Base-by-base conservation (phyloP, 140 eudicot species). In the Oenanthe javanica region DNA sequence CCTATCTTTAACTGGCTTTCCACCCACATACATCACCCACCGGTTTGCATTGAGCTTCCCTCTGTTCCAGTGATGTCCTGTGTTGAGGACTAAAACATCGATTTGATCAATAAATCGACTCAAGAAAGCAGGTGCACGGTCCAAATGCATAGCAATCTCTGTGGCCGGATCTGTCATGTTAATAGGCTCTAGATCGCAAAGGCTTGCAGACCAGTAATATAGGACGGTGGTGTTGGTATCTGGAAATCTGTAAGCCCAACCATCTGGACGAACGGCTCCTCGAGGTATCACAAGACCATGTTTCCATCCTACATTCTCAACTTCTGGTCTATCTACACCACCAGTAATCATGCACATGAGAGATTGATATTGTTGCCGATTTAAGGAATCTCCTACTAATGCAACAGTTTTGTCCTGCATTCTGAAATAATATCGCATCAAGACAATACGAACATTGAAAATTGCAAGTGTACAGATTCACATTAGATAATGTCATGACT, bases 31-130 rank as follows among this genome's bases (percentile, higher is more conserved):
- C 97, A 93, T 91, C 9, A 93, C 91, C 98, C 98, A 93, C 31
- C 84, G 69, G 86, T 93, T 93, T 0, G 90, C 93, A 19, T 77
- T 89, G 59, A 93, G 88, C 80, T 93, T 93, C 45, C 95, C 97
- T 79, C 93, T 66, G 82, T 93, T 93, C 98, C 98, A 93, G 84
- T 93, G 98, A 72, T 93, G 98, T 15, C 98, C 98, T 3, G 97
- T 88, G 81, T 91, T 93, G 21, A 91, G 95, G 61, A 93, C 85
- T 21, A 93, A 73, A 5, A 91, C 93, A 50, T 93, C 85, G 13
- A 93, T 82, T 31, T 75, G 80, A 72, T 76, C 77, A 36, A 93
- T 81, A 64, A 52, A 89, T 5, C 49, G 88, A 31, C 81, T 73
- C 66, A 93, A 72, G 70, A 93, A 93, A 13, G 90, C 86, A 14